Evolutionary conservation across 208 protist genomes (phyloP).

Genomic region (Trypanosoma melophagium): DNA sequence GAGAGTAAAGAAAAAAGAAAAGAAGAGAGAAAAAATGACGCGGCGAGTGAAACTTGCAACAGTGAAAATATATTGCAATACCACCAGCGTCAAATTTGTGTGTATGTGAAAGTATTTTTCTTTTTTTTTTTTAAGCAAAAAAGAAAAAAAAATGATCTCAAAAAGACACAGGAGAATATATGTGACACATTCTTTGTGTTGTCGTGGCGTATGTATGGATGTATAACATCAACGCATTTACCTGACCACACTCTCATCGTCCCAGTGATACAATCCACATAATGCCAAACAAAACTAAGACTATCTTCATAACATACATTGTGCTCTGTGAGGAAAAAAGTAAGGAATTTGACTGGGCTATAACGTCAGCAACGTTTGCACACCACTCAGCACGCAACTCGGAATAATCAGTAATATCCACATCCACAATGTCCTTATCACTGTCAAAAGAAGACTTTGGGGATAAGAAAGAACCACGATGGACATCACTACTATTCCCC

Average conservation of each 20-base stretch:
- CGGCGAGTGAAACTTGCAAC: slow-evolving; percentile 1
- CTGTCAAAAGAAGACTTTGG: too few species aligned
- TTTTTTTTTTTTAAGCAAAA: slow-evolving; percentile 20
- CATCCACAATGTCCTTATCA: slow-evolving; percentile 35
- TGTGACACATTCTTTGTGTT: too few species aligned
- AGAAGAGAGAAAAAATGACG: slow-evolving; percentile 12
- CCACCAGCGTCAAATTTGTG: too few species aligned
- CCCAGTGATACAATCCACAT: slow-evolving; percentile 26
- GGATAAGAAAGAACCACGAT: too few species aligned
- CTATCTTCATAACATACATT: slow-evolving; percentile 34
- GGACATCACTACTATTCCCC: too few species aligned
- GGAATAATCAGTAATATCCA: slow-evolving; percentile 22
- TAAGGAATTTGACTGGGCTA: background rate
- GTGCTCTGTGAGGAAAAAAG: background rate
- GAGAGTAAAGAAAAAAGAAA: slow-evolving; percentile 17
- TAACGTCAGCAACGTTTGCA: background rate
- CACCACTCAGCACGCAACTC: slow-evolving; percentile 32
- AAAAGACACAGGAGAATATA: slow-evolving; percentile 3
- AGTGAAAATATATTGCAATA: too few species aligned
- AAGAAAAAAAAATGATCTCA: background rate
- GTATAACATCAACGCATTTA: too few species aligned
- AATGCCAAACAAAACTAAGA: slow-evolving; percentile 30
- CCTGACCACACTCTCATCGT: slow-evolving; percentile 26
- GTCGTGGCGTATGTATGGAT: too few species aligned
- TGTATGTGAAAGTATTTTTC: too few species aligned